These are phyloP conservation scores for Flaveria bidentis DNA, from an alignment of 129 eudicot genomes.

Conservation along the genomic window DNA sequence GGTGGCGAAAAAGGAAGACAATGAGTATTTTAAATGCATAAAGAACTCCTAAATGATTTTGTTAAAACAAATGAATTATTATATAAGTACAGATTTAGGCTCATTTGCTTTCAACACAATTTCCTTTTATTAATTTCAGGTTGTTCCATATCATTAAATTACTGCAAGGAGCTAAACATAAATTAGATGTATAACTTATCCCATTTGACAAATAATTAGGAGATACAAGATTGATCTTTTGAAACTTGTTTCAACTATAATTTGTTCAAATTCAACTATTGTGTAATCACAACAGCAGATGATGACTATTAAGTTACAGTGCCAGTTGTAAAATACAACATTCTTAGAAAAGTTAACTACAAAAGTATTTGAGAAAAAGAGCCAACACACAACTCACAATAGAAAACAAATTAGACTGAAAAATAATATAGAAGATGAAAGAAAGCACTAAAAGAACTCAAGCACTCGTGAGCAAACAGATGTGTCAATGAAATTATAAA, in stretches of 20 bases:
- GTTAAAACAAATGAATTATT: background rate
- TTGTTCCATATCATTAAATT: constrained; percentile 6
- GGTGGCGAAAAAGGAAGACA: background rate
- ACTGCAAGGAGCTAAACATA: constrained; percentile 11
- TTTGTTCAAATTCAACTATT: constrained; percentile 15
- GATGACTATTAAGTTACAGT: constrained; percentile 5
- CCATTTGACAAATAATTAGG: background rate
- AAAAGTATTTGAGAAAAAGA: constrained; percentile 19
- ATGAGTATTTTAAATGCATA: background rate
- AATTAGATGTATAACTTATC: constrained; percentile 10
- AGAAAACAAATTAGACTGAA: constrained; percentile 19
- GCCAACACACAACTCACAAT: background rate
- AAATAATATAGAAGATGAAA: background rate
- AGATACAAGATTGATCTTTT: constrained; percentile 1
- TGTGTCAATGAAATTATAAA: background rate
- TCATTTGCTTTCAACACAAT: background rate
- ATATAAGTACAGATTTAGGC: background rate
- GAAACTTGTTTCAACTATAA: background rate
- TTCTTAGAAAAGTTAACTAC: constrained; percentile 4
- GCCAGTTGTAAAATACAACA: background rate
- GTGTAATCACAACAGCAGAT: constrained; percentile 10
- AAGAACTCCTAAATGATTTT: background rate
- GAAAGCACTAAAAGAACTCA: constrained; percentile 14
- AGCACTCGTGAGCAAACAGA: constrained; percentile 13
- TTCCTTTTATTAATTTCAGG: background rate